Evolutionary conservation across 108 stramenopile species (phyloP), one percentile per base, ranked within the genome.

Genomic region (Fragilaria radians): DNA sequence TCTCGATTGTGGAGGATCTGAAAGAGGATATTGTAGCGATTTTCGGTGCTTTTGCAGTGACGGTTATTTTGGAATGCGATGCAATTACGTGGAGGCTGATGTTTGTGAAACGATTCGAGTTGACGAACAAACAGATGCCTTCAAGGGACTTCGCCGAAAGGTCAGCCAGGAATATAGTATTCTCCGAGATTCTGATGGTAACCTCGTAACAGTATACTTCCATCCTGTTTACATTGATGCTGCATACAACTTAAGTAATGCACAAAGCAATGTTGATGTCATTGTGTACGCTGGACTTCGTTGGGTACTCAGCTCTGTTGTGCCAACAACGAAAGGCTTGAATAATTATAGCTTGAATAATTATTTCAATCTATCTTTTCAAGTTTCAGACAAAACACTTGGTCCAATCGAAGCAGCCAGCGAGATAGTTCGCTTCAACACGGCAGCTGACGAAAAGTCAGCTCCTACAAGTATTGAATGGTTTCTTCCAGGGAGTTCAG

Each of bases 141-240:
- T 42, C 36, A 14, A 7, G 36, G 11, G 36, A 7, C 36, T 42
- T 42, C 11, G 14, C 11, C 36, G 14, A 7, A 42, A 42, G 14
- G 36, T 11, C 7, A 26, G 25, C 5, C 2, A 52, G 18, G 26
- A 52, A 52, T 52, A 3, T 26, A 27, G 2, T 24, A 1, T 52
- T 4, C 11, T 52, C 2, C 52, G 52, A 52, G 26, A 52, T 23
- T 1, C 1, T 27, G 52, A 52, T 18, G 52, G 5, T 1, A 23
- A 24, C 1, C 22, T 52, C 27, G 52, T 52, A 4, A 52, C 22
- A 18, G 52, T 27, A 3, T 52, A 52, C 26, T 22, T 18, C 22
- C 52, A 24, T 26, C 52, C 52, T 26, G 52, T 52, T 48, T 52
- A 52, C 11, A 26, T 52, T 3, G 27, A 26, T 52, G 7, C 36